Evolutionary conservation across 768 basidiomycete species (phyloP), one percentile per base, ranked within the genome.

Genomic region (Termitomyces eurrhizus): DNA sequence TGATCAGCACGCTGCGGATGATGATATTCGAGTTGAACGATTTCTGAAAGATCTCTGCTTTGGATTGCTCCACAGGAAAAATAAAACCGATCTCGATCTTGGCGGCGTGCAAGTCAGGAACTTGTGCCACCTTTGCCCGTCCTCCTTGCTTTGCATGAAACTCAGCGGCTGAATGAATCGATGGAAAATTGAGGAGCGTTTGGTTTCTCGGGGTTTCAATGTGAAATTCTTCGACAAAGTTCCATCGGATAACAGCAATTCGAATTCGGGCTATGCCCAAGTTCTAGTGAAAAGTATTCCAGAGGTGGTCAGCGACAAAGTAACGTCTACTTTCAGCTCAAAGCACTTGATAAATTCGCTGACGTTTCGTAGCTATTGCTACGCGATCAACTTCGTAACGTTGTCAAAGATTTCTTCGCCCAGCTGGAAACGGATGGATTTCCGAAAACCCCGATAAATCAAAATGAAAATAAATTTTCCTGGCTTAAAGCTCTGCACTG

Each of bases 1-100:
- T 51, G 97, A 99, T 76, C 97, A 99, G 72, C 97, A 99, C 70
- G 97, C 97, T 13, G 96, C 95, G n/a, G 93, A 97, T 69, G 97
- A 99, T 73, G 87, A 97, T 24, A 77, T 98, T 49, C 86, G 95
- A 24, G 92, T 98, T 60, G 97, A 99, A 74, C 74, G 77, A 32
- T 90, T 92, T 70, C 79, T 96, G 65, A 80, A 79, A 63, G 83
- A 85, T 51, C 69, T 94, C n/a, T 94, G 92, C 73, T 70, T 78
- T 51, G 87, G 86, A 16, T 93, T 84, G 70, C 79, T 87, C 62
- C 69, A 78, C 57, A 75, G 73, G 50, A 72, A 77, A 64, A 67
- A 68, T 16, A 67, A 70, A 9, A 62, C 51, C 26, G 68, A 70
- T 32, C 3, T 51, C 48, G 67, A 53, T 56, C 63, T 66, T 29